Percentiles rank a stretch among this genome's conserved stretches.
These are phyloP conservation scores for Theileria parva DNA, from an alignment of 169 alveolate genomes.

Conservation along the genomic window DNA sequence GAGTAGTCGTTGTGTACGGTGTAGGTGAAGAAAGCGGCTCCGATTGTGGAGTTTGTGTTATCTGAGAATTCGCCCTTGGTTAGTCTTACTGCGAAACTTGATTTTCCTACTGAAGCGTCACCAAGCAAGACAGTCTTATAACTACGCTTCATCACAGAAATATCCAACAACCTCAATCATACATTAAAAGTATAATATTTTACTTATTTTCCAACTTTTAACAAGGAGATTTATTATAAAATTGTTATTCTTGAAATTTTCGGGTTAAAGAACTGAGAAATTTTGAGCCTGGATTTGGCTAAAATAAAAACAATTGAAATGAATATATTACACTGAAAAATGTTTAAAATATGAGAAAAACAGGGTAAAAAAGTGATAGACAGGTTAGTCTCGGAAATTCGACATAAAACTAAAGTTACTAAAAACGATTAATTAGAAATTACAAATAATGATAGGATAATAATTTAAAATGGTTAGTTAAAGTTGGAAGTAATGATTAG, in stretches of 20 bases:
- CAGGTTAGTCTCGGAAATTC: too few species aligned
- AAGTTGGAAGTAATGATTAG: background rate
- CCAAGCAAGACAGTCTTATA: conserved; percentile 89
- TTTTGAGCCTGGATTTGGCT: too few species aligned
- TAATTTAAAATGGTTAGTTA: background rate
- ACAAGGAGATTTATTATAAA: too few species aligned
- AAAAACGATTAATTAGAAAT: background rate
- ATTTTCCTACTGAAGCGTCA: conserved; percentile 89
- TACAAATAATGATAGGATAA: background rate
- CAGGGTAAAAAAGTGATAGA: background rate
- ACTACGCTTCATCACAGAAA: conserved; percentile 70
- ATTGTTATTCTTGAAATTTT: too few species aligned
- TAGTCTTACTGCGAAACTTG: conserved; percentile 87
- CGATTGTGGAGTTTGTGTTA: conserved; percentile 86
- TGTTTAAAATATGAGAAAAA: too few species aligned
- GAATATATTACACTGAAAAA: background rate
- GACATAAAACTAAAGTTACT: background rate
- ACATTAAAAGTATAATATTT: too few species aligned
- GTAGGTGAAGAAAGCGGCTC: conserved; percentile 86
- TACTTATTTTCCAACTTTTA: too few species aligned
- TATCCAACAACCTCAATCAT: background rate
- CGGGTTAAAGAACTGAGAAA: too few species aligned
- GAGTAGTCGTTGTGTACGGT: conserved; percentile 63
- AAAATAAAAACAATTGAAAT: too few species aligned
- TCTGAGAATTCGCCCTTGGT: conserved; percentile 87